Base-by-base conservation (phyloP, 2,329 filamentous ascomycete species). In the Epichloe typhina region DNA sequence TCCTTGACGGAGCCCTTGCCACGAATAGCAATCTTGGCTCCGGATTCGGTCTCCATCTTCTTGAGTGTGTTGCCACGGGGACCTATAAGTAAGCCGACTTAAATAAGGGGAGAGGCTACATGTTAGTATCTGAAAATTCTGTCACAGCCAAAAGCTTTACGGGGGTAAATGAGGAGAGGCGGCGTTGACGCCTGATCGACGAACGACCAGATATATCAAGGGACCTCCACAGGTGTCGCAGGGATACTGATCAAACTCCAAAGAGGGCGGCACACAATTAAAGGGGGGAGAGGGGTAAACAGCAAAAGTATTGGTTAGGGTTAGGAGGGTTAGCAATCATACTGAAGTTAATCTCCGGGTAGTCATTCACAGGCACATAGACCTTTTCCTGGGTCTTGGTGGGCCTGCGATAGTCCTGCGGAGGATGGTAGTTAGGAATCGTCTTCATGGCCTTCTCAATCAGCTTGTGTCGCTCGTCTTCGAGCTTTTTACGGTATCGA, bases 261-360 rank as follows among this genome's bases (percentile, higher is more conserved):
- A 64, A 63, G 55, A 62, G 44, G 38, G 35, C 44, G 44, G 35
- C 44, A 44, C 41, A 50, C 41, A 60, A 55, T 43, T 38, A n/a
- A 37, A 17, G 5, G 23, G 23, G 5, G 37, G 61, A 63, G 64
- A 65, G 3, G 61, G 64, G 66, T 64, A 58, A 62, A 61, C 50
- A 54, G 56, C 50, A 62, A 58, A 58, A 63, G 65, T 60, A 72
- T 67, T 74, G 71, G 73, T 86, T 84, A 86, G 82, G 75, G 82
- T 86, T 84, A 83, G 58, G 58, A 82, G 88, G 89, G 88, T 95
- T 95, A 95, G 90, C 84, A 90, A 93, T 91, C 91, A 91, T 96
- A 98, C 93, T 98, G 88, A 98, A 98, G 85, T 98, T 98, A 84
- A 98, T 97, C 73, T 98, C 93, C 79, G 93, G 93, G 71, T 98